phyloP scores from a whole-genome alignment of 2,329 filamentous ascomycete genomes.

The Raffaelea deltoideospora region DNA sequence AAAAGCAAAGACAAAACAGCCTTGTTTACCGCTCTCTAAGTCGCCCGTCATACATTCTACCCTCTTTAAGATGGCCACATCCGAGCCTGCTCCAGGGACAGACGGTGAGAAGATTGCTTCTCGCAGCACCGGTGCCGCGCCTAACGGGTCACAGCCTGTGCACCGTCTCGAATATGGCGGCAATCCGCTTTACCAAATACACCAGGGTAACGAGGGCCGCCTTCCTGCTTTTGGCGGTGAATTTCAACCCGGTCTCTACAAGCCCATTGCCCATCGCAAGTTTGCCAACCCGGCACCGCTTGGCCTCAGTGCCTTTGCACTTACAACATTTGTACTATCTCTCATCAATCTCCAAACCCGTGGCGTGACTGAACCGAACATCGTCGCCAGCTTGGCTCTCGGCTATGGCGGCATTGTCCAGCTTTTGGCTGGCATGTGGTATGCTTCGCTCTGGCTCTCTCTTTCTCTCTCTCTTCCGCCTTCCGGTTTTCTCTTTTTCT shows the following conservation, averaged over 20 bases:
- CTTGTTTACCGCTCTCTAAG: too few species aligned
- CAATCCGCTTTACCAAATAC: slow-evolving; percentile 24
- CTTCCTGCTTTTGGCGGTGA: slow-evolving; percentile 54
- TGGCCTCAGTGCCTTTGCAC: slow-evolving; percentile 62
- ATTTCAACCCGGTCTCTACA: slow-evolving; percentile 56
- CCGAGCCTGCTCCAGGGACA: slow-evolving; percentile 1
- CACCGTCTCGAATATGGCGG: slow-evolving; percentile 17
- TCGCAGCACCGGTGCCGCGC: slow-evolving; percentile 1
- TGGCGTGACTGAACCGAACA: slow-evolving; percentile 42
- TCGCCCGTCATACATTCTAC: too few species aligned
- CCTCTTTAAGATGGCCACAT: too few species aligned
- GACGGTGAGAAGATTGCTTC: slow-evolving; percentile 6
- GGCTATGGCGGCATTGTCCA: slow-evolving; percentile 69
- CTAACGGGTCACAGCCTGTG: slow-evolving; percentile 4
- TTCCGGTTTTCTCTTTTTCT: too few species aligned
- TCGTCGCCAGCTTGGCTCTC: slow-evolving; percentile 54
- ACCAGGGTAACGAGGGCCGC: slow-evolving; percentile 18
- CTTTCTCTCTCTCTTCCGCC: not conserved
- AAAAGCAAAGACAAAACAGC: too few species aligned
- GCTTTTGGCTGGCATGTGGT: slow-evolving; percentile 78
- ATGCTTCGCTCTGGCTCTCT: slow-evolving; percentile 19
- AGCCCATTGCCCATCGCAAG: slow-evolving; percentile 49
- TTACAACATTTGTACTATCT: slow-evolving; percentile 70
- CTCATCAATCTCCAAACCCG: slow-evolving; percentile 55
- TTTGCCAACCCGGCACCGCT: slow-evolving; percentile 69